Conservation (phyloP, 306 rosid genomes). For the Quercus agrifolia region DNA sequence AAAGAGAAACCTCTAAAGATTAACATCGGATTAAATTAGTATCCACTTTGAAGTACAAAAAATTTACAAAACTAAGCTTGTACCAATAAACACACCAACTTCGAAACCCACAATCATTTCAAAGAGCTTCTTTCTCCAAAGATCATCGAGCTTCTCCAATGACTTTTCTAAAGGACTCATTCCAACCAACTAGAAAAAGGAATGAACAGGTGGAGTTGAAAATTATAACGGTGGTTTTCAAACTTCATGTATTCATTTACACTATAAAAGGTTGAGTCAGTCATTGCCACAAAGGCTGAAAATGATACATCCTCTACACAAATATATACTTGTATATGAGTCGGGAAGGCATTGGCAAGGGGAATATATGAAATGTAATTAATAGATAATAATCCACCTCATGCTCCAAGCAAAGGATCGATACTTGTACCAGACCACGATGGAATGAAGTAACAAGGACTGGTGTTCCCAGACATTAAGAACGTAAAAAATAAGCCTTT, state of each 20-base stretch:
- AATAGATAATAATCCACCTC: background rate
- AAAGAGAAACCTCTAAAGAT: slow-evolving; percentile 6
- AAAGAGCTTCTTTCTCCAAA: slow-evolving; percentile 85
- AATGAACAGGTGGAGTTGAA: slow-evolving; percentile 21
- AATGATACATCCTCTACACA: slow-evolving; percentile 69
- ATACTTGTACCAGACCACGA: background rate
- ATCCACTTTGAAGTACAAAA: slow-evolving; percentile 10
- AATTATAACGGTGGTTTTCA: slow-evolving; percentile 10
- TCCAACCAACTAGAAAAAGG: slow-evolving; percentile 69
- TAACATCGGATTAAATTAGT: background rate
- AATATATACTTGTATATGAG: background rate
- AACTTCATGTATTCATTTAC: background rate
- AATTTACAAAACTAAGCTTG: slow-evolving; percentile 58
- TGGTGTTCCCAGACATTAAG: background rate
- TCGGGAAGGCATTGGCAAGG: slow-evolving; percentile 4
- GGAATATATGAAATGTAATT: background rate
- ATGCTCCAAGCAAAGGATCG: background rate
- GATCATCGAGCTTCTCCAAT: slow-evolving; percentile 93
- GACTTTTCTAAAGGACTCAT: slow-evolving; percentile 94
- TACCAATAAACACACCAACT: slow-evolving; percentile 51
- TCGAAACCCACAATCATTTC: slow-evolving; percentile 93
- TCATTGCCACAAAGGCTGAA: slow-evolving; percentile 83
- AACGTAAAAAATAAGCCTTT: background rate
- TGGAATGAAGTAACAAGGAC: background rate
- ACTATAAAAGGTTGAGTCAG: slow-evolving; percentile 22